Evolutionary conservation across 176 grass and related monocot genomes (phyloP), one percentile per base, ranked within the genome.

Genomic region (Themeda triandra): DNA sequence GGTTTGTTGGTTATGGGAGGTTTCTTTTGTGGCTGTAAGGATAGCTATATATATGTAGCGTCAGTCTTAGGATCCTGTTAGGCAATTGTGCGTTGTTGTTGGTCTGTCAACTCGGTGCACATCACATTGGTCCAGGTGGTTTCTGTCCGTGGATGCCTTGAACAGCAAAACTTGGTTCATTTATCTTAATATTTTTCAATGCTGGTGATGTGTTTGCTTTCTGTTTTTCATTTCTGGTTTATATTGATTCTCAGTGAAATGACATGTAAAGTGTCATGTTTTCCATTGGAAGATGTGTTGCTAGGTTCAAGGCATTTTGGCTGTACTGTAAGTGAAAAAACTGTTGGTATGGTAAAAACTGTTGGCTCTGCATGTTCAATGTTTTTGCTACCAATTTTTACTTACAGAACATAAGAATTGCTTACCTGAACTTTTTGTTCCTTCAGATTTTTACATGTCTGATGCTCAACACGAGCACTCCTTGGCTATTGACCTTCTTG

Each of bases 371-470:
- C 23, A 21, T 36, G 1, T 77, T 10, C 23, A 27, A 37, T 54
- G n/a, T 39, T 66, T 76, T 79, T 24, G 4, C 39, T 40, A 40
- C 39, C 39, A 40, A 40, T 40, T 40, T 40, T 40, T 40, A 10
- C 39, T 9, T 40, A 40, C 17, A 39, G 71, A 77, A 53, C 6
- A 39, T 35, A 35, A 35, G 33, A 35, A 35, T 35, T 44, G 6
- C 30, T 76, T 13, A 30, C 44, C 85, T 85, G 42, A 76, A 71
- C 59, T 67, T 85, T 82, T 70, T 66, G 18, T 19, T 54, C 70
- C 69, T 83, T 74, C 80, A 94, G 93, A 92, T 89, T 99, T 99
- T 89, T 89, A 99, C 44, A 95, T 99, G 87, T 99, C 93, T 27
- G 62, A 94, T 84, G 78, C 89, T 83, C 93, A 99, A 85, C 86